Evolutionary conservation across 495 filamentous ascomycete species (phyloP).

Genomic region (Penicillium odoratum): DNA sequence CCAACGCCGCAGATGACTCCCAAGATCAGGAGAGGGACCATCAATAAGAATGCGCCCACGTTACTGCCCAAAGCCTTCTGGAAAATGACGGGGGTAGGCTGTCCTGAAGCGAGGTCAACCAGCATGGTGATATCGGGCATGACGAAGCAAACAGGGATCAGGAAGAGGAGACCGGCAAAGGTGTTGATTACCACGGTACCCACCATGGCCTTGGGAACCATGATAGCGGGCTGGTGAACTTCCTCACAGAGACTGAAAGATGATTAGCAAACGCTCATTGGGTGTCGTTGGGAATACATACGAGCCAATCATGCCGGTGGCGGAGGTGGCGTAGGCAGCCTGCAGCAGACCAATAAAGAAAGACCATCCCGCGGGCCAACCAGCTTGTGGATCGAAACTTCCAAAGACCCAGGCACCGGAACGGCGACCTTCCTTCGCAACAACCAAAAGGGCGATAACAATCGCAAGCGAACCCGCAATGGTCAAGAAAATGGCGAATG

Average conservation of each 20-base stretch:
- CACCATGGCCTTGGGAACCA: conserved; percentile 68
- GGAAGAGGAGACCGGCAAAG: conserved; percentile 64
- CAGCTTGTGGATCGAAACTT: conserved; percentile 52
- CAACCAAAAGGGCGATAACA: conserved; percentile 51
- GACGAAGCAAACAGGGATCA: conserved; percentile 62
- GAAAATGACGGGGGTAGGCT: conserved; percentile 25
- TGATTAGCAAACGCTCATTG: conserved; percentile 1
- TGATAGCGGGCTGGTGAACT: conserved; percentile 60
- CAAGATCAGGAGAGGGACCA: conserved; percentile 66
- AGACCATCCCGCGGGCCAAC: conserved; percentile 58
- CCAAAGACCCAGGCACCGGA: conserved; percentile 56
- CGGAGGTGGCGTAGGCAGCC: conserved; percentile 55
- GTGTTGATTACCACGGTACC: conserved; percentile 62
- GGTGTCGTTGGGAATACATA: conserved; percentile 6
- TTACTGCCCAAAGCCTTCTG: conserved; percentile 24
- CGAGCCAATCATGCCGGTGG: conserved; percentile 47
- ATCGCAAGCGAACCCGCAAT: conserved; percentile 55
- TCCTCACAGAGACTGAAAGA: conserved; percentile 54
- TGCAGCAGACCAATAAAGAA: conserved; percentile 60
- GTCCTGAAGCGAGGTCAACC: conserved; percentile 57
- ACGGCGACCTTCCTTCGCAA: conserved; percentile 47
- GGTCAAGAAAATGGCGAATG: conserved; percentile 63
- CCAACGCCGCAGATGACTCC: conserved; percentile 65
- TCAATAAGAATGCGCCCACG: conserved; percentile 61
- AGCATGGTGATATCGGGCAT: conserved; percentile 52